Conservation (phyloP, 345 rosid species). For the Ricinus communis region DNA sequence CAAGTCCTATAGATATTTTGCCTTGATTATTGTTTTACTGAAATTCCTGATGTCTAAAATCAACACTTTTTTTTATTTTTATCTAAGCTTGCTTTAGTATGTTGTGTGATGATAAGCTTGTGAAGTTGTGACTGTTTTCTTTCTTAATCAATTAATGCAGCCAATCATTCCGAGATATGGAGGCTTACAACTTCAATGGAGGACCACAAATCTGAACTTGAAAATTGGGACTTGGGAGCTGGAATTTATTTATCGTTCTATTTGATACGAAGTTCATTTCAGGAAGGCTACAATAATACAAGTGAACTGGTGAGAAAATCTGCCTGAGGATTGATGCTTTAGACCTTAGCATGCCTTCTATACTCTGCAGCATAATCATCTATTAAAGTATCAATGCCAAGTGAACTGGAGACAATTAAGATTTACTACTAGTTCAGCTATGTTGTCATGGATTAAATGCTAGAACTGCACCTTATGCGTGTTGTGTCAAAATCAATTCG, state of each 20-base stretch:
- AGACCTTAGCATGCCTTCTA: not conserved
- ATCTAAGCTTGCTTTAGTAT: no score
- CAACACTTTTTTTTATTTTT: no score
- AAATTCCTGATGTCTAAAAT: no score
- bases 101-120: not conserved
- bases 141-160: slow-evolving; percentile 44
- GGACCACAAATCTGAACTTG: slow-evolving; percentile 88
- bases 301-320: slow-evolving; percentile 53
- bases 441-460: not conserved
- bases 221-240: slow-evolving; percentile 95
- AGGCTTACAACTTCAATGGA: slow-evolving; percentile 78
- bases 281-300: slow-evolving; percentile 48
- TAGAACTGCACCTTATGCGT: not conserved
- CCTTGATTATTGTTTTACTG: no score
- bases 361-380: not conserved
- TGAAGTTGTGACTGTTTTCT: slow-evolving; percentile 2
- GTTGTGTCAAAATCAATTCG: not conserved
- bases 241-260: slow-evolving; percentile 80
- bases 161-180: slow-evolving; percentile 71
- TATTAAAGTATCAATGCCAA: not conserved
- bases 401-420: not conserved
- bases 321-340: not conserved
- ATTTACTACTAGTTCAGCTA: not conserved
- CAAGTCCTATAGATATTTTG: no score
- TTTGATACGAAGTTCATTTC: slow-evolving; percentile 58